Evolutionary conservation across 1,139 yeast genomes (phyloP).

Genomic region (Suhomyces taliae): DNA sequence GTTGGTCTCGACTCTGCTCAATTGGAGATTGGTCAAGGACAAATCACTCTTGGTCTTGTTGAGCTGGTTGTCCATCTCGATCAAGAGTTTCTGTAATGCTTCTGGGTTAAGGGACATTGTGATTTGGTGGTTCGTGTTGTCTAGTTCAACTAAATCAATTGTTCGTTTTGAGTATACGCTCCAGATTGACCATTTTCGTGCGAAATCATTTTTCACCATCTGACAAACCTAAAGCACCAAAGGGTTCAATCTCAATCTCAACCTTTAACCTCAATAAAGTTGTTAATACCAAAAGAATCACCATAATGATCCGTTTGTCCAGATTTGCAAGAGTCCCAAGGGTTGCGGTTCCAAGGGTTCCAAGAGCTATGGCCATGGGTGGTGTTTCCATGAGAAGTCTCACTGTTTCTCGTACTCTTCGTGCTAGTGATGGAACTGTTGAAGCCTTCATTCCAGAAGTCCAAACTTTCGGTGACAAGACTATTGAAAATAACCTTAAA

Average conservation of each 20-base stretch:
- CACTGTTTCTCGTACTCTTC: background rate
- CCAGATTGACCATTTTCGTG: too few species aligned
- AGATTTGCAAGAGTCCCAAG: too few species aligned
- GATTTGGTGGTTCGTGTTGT: background rate
- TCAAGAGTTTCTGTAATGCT: conserved; percentile 50
- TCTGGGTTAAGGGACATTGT: conserved; percentile 44
- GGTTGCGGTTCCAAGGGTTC: too few species aligned
- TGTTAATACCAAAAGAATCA: too few species aligned
- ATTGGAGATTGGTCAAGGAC: conserved; percentile 59
- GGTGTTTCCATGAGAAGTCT: background rate
- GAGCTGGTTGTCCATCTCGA: conserved; percentile 67
- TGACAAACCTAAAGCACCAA: too few species aligned
- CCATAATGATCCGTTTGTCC: too few species aligned
- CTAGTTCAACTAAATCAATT: too few species aligned
- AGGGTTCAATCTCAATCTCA: too few species aligned
- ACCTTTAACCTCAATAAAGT: too few species aligned
- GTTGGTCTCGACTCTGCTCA: conserved; percentile 57
- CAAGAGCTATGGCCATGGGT: too few species aligned
- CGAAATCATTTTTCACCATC: too few species aligned
- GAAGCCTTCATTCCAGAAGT: conserved; percentile 13
- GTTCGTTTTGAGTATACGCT: too few species aligned
- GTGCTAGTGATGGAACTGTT: conserved; percentile 11
- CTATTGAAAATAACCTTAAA: conserved; percentile 49
- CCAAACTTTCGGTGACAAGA: conserved; percentile 37
- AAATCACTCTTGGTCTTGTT: conserved; percentile 64